Conservation (phyloP, 2,329 filamentous ascomycete genomes). For the Tolypocladium tropicale region DNA sequence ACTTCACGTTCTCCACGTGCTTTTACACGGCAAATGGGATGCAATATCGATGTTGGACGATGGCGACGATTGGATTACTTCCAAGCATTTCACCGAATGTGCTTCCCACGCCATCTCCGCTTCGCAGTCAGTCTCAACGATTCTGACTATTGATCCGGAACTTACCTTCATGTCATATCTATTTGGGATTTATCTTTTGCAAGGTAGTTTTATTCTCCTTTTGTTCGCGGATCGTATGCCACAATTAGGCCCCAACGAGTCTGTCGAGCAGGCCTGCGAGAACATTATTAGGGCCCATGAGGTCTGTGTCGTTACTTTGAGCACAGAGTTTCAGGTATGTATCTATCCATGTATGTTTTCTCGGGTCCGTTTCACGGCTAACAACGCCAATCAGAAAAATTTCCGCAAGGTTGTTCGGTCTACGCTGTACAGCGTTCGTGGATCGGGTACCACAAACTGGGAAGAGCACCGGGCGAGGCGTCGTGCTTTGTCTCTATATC, state of each 20-base stretch:
- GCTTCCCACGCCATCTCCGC: slow-evolving; percentile 36
- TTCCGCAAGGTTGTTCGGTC: slow-evolving; percentile 43
- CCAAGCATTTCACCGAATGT: slow-evolving; percentile 31
- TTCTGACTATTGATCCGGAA: slow-evolving; percentile 36
- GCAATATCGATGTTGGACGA: slow-evolving; percentile 38
- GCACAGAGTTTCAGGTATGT: slow-evolving; percentile 37
- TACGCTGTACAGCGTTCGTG: slow-evolving; percentile 35
- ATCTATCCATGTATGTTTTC: background rate
- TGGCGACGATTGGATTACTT: slow-evolving; percentile 37
- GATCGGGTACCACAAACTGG: slow-evolving; percentile 25
- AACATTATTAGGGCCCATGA: slow-evolving; percentile 40
- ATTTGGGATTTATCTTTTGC: slow-evolving; percentile 40
- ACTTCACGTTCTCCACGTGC: slow-evolving; percentile 35
- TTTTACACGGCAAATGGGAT: slow-evolving; percentile 39
- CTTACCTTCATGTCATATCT: slow-evolving; percentile 42
- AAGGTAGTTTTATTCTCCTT: slow-evolving; percentile 38
- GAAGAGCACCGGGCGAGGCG: slow-evolving; percentile 34
- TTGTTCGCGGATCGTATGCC: slow-evolving; percentile 39
- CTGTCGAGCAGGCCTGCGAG: slow-evolving; percentile 37
- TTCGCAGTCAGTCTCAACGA: slow-evolving; percentile 32
- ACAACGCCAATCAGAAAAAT: slow-evolving; percentile 28
- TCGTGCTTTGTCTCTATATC: slow-evolving; percentile 41
- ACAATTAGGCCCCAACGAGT: slow-evolving; percentile 31
- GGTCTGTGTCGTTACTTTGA: slow-evolving; percentile 38
- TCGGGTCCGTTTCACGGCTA: background rate